Conservation (phyloP, 2,329 filamentous ascomycete genomes). For the Stachybotrys echinatus region DNA sequence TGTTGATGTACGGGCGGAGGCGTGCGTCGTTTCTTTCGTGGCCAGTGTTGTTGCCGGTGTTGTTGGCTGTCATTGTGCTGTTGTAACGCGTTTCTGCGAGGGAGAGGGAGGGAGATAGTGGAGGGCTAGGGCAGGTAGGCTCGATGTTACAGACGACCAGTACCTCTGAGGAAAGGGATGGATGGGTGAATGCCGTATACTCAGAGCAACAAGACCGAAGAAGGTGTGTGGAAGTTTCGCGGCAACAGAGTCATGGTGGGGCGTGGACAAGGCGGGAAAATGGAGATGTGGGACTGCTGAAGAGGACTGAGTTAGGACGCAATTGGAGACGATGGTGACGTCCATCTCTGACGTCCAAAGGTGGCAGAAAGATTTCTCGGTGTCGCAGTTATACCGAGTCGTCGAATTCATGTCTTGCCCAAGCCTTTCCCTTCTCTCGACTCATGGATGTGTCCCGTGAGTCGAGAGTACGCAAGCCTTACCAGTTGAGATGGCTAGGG, state of each 20-base stretch:
- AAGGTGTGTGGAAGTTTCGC: background rate
- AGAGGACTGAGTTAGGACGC: background rate
- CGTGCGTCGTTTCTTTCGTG: no score
- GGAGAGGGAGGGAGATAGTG: background rate
- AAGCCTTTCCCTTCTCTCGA: background rate
- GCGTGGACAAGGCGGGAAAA: background rate
- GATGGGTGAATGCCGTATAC: background rate
- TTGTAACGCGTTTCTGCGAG: no score
- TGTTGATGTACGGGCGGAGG: no score
- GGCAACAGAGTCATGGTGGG: no score
- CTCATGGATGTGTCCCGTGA: background rate
- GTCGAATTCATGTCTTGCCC: background rate
- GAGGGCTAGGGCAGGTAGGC: background rate
- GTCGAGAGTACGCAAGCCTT: background rate
- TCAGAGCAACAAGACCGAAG: background rate
- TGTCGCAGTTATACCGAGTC: background rate
- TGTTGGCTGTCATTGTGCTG: no score
- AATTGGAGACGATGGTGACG: background rate
- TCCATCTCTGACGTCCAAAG: background rate
- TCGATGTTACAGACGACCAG: background rate
- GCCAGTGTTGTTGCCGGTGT: no score
- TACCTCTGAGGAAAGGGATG: background rate
- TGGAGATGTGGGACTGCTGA: no score
- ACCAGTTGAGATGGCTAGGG: background rate
- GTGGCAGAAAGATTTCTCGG: background rate